Evolutionary conservation across 345 rosid species (phyloP), one percentile per base, ranked within the genome.

Genomic region (Xanthoceras sorbifolium): DNA sequence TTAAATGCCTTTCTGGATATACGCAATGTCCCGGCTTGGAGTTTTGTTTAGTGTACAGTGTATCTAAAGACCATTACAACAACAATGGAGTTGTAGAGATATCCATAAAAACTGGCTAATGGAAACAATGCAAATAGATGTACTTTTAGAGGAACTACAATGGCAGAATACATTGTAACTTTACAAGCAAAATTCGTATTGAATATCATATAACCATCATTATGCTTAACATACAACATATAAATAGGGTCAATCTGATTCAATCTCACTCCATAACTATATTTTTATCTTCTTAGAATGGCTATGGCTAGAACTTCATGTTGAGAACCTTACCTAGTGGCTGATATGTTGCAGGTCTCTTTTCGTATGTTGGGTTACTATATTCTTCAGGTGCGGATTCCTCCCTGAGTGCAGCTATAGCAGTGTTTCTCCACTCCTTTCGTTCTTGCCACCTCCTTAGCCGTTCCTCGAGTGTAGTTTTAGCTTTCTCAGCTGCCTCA

Each of bases 241-340:
- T 38, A 22, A 40, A 61, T 36, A 61, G 55, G 46, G 64, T 60
- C 67, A 8, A 60, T 61, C 25, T 18, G 18, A 42, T 3, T 55
- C 64, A 18, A 18, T 17, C n/a, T 18, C 28, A 40, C 36, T 60
- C 4, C 61, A 66, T 38, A 15, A 31, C 15, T 3, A 25, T 26
- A 28, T 6, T 5, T 25, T 52, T 46, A 28, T 6, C 6, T 32
- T 25, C 1, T 54, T 29, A 42, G 31, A 38, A 7, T 5, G 34
- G 32, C 1, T n/a, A 31, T 0, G 36, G 59, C 74, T 82, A 90
- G 80, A 83, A 85, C 26, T 84, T 82, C 78, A 88, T 70, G 64
- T 87, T 79, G 28, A 90, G 89, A 78, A 88, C 72, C 85, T 88
- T 81, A n/a, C 84, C 84, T 52, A 87, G 59, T 26, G 94, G 86